Evolutionary conservation across 495 filamentous ascomycete species (phyloP).

Genomic region (Jackrogersella minutella): DNA sequence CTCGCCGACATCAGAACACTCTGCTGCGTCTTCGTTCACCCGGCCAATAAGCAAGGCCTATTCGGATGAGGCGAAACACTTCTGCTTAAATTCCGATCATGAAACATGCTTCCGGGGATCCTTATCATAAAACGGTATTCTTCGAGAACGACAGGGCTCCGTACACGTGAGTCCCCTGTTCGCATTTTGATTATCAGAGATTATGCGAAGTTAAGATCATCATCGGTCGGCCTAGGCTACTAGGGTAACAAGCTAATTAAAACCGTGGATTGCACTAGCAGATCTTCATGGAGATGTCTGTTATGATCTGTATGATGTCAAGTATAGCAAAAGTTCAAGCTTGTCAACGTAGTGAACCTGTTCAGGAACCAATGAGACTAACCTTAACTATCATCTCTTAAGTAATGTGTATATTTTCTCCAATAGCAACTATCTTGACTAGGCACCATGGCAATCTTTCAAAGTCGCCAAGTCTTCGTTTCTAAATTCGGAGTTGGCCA

Average conservation of each 20-base stretch:
- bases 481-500: constrained; percentile 10
- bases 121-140: constrained; percentile 11
- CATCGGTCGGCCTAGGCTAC: constrained; percentile 4
- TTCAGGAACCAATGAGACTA: too few relatives aligned
- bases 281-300: constrained; percentile 19
- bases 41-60: not conserved
- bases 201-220: constrained; percentile 16
- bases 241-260: constrained; percentile 10
- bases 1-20: not conserved
- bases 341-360: not conserved
- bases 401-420: too few relatives aligned
- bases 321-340: not conserved
- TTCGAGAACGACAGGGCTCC: constrained; percentile 17
- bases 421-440: too few relatives aligned
- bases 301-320: constrained; percentile 2
- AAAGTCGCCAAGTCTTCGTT: not conserved
- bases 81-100: constrained; percentile 1
- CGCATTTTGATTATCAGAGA: constrained; percentile 14
- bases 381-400: too few relatives aligned
- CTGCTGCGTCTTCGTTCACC: constrained; percentile 5
- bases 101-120: constrained; percentile 4
- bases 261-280: constrained; percentile 21
- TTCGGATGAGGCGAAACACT: constrained; percentile 23
- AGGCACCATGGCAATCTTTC: not conserved
- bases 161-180: constrained; percentile 22